Evolutionary conservation across 768 basidiomycete genomes (phyloP).

Genomic region (Boletus patriciae): DNA sequence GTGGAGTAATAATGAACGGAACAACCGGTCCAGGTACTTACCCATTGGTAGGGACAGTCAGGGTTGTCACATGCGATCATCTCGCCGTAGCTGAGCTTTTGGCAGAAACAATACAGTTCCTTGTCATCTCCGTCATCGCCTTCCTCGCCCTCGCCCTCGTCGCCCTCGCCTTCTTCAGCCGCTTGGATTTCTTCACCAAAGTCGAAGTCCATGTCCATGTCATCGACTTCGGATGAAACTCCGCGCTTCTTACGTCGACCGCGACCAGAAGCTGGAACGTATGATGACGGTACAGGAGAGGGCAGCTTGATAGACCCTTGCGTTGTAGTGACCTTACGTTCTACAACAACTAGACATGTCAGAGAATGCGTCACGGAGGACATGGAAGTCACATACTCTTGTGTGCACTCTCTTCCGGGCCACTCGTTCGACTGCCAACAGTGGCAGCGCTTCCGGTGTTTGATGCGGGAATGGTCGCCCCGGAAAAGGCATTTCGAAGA

Average conservation of each 20-base stretch:
- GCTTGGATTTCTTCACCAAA: slow-evolving; percentile 32
- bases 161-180: slow-evolving; percentile 33
- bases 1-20: background rate
- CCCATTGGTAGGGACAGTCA: slow-evolving; percentile 61
- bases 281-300: slow-evolving; percentile 36
- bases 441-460: slow-evolving; percentile 1
- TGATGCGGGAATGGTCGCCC: slow-evolving; percentile 24
- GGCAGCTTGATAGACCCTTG: slow-evolving; percentile 36
- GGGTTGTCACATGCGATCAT: slow-evolving; percentile 68
- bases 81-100: slow-evolving; percentile 62
- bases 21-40: slow-evolving; percentile 34
- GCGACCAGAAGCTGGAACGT: slow-evolving; percentile 28
- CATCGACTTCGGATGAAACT: slow-evolving; percentile 36
- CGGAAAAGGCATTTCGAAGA: slow-evolving; percentile 38
- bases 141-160: slow-evolving; percentile 43
- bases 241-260: slow-evolving; percentile 39
- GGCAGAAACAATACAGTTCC: slow-evolving; percentile 61
- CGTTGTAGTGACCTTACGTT: slow-evolving; percentile 30
- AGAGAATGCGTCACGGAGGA: background rate
- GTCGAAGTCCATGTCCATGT: slow-evolving; percentile 36
- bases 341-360: slow-evolving; percentile 14
- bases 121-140: slow-evolving; percentile 58
- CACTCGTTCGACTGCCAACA: slow-evolving; percentile 15
- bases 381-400: slow-evolving; percentile 25
- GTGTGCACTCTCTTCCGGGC: slow-evolving; percentile 28